Percentiles rank a stretch among this genome's conserved stretches.
These are phyloP conservation scores for Excoecaria agallocha DNA, from an alignment of 345 rosid genomes.

Conservation along the genomic window DNA sequence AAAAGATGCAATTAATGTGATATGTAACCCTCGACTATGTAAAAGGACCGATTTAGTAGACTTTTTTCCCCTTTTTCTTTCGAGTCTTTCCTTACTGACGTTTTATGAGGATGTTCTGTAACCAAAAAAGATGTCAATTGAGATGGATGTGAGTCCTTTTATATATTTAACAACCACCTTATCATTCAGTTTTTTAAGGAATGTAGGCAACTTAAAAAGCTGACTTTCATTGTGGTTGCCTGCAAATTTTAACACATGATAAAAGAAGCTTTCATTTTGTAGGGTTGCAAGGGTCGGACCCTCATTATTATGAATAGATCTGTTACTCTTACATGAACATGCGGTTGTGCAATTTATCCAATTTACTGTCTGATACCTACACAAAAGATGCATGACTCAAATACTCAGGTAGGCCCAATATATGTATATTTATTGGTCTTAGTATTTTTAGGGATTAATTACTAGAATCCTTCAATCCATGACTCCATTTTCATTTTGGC, in stretches of 20 bases:
- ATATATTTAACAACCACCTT: background rate
- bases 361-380: background rate
- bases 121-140: background rate
- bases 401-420: background rate
- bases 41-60: background rate
- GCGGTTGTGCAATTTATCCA: background rate
- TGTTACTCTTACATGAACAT: background rate
- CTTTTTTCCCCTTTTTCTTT: background rate
- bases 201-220: background rate
- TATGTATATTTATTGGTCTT: background rate
- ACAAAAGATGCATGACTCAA: background rate
- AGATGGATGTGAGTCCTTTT: too few species aligned
- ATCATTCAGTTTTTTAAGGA: background rate
- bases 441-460: too few species aligned
- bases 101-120: background rate
- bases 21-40: background rate
- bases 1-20: background rate
- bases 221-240: background rate
- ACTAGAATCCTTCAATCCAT: too few species aligned
- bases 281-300: slow-evolving; percentile 28
- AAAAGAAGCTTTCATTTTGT: slow-evolving; percentile 19
- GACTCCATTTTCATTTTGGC: too few species aligned
- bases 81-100: background rate
- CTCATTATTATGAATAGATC: slow-evolving; percentile 25
- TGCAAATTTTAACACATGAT: background rate